A percentile compares a stretch with the other conserved stretches of the same genome.
phyloP scores from a whole-genome alignment of 2,329 filamentous ascomycete species.

The Colletotrichum trifolii region DNA sequence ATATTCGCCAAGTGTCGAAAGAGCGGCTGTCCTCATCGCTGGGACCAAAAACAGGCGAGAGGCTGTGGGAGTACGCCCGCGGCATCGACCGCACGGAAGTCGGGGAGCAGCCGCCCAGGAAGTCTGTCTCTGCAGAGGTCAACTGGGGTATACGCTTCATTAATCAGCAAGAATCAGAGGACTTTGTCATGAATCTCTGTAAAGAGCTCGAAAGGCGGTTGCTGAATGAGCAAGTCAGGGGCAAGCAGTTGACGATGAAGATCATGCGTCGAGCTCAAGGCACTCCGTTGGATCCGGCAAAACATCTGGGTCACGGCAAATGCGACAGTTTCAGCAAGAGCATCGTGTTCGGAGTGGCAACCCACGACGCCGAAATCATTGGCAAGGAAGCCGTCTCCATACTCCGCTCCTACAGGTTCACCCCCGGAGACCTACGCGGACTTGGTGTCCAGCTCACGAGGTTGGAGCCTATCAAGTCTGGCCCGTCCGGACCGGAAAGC shows the following conservation, averaged over 20 bases:
- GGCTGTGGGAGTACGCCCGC: constrained; percentile 87
- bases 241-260: constrained; percentile 90
- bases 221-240: constrained; percentile 85
- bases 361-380: constrained; percentile 76
- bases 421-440: constrained; percentile 91
- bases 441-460: constrained; percentile 95
- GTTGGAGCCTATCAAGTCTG: constrained; percentile 79
- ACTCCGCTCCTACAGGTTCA: constrained; percentile 83
- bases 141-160: constrained; percentile 98
- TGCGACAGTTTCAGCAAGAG: constrained; percentile 97
- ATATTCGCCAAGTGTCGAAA: constrained; percentile 80
- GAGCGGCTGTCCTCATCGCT: constrained; percentile 79
- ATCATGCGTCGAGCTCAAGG: constrained; percentile 90
- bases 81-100: constrained; percentile 90
- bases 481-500: constrained; percentile 68
- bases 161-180: constrained; percentile 90
- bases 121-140: constrained; percentile 96
- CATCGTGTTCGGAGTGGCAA: constrained; percentile 82
- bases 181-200: constrained; percentile 87
- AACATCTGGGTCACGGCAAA: constrained; percentile 94
- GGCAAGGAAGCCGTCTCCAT: constrained; percentile 88
- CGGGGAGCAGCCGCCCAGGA: constrained; percentile 85
- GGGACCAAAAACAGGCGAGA: constrained; percentile 93
- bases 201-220: constrained; percentile 86
- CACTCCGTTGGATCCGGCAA: constrained; percentile 89